Base-by-base conservation (phyloP, 1,139 yeast species). In the Suhomyces taliae region DNA sequence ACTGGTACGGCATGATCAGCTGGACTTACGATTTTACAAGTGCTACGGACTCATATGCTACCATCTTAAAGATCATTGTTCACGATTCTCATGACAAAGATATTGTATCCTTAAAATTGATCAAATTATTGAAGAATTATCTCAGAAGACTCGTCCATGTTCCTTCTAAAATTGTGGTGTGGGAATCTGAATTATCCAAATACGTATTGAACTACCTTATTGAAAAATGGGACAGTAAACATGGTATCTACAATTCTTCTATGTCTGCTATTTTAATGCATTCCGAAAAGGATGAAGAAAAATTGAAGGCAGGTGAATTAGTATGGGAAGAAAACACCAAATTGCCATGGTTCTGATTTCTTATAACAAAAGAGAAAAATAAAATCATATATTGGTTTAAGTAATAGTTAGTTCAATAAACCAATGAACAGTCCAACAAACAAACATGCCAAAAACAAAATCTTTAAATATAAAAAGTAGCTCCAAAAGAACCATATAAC, bases 271-370 rank as follows among this genome's bases (percentile, higher is more conserved):
- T 70, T 7, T 58, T 62, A 43, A 57, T 70, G 50, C 59, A 63
- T 48, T 54, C 61, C 36, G 50, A 51, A 1, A 49, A 41, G 1
- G 72, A 67, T 11, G 65, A 72, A 34, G 48, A 55, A 8, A 47
- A 54, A 36, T 55, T 72, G 41, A 45, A 50, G 37, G 46, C 48
- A 8, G 73, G 56, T 2, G 56, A 66, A 1, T 47, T 72, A 12
- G 56, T 74, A 24, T 76, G 81, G 81, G 79, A 70, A 52, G 69
- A 68, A 37, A 76, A 76, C 53, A 70, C 64, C 44, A 76, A 76
- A 54, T 56, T 76, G 43, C 71, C 77, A 5, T 76, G 81, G 81
- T 75, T 74, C 52, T 76, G 57, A 14, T 14, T 14, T 14, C 15
- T 14, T 14, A 14, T 14, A 14, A 14, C 15, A 14, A 14, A 14